Percentiles rank a stretch among this genome's conserved stretches.
Evolutionary conservation across 495 filamentous ascomycete genomes (phyloP).

Genomic region (Penicillium lagena): DNA sequence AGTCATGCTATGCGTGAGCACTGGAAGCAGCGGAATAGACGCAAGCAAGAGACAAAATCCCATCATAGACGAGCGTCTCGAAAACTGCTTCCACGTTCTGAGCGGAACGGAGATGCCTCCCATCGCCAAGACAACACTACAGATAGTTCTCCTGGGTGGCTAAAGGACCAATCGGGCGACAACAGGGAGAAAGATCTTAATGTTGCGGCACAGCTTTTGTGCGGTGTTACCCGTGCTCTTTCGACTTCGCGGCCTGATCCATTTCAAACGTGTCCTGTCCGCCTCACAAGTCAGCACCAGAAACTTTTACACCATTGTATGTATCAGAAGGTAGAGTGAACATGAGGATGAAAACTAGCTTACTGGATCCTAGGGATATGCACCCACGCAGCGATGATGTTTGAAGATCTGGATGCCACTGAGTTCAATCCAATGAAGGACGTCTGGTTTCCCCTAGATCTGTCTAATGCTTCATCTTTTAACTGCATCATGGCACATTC

Average conservation of each 20-base stretch:
- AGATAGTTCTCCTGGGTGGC: not conserved
- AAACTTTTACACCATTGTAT: constrained; percentile 23
- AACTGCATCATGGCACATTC: constrained; percentile 24
- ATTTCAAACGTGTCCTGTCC: constrained; percentile 21
- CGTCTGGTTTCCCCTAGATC: constrained; percentile 26
- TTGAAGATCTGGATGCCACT: constrained; percentile 12
- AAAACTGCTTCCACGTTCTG: constrained; percentile 1
- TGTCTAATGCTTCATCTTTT: constrained; percentile 24
- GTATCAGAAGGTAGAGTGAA: no score
- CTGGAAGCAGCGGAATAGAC: constrained; percentile 16
- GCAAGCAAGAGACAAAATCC: constrained; percentile 9
- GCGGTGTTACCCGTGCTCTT: constrained; percentile 10
- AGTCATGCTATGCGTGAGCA: constrained; percentile 23
- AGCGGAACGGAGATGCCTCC: not conserved
- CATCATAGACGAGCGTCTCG: constrained; percentile 1
- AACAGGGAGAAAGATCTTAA: not conserved
- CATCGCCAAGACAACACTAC: not conserved
- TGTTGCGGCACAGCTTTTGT: constrained; percentile 8
- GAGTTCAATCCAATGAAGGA: constrained; percentile 26
- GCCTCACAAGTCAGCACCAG: constrained; percentile 20
- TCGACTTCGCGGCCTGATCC: constrained; percentile 15
- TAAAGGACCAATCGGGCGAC: not conserved
- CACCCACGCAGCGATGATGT: constrained; percentile 26
- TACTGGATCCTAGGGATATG: constrained; percentile 13
- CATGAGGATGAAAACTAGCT: no score